Evolutionary conservation across 208 protist genomes (phyloP), one percentile per base, ranked within the genome.

Genomic region (Balamuthia mandrillaris): DNA sequence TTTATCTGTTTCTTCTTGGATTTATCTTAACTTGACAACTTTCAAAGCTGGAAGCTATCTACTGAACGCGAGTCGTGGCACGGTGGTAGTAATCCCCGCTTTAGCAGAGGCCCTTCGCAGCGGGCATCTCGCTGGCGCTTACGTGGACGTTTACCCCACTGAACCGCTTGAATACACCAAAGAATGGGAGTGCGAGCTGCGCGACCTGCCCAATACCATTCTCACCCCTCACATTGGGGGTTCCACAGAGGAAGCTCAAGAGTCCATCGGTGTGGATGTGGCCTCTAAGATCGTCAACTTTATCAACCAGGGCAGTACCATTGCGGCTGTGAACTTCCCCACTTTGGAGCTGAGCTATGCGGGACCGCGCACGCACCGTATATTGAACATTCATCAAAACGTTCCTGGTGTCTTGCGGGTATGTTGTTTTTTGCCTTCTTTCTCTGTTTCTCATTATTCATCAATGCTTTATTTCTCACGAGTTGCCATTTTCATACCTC

Each of bases 211-310:
- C n/a, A 98, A 98, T 63, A 95, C 95, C 12, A 96, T 98, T 85
- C 88, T 98, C 27, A 97, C 95, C 9, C 96, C 96, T 18, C 96
- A 98, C 87, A 95, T 98, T 56, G 96, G 95, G 21, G 96, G 96
- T 9, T 96, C 92, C 3, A 98, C 96, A 0, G 89, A 93, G 45
- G 96, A 97, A 82, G 96, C 96, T 10, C 96, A 98, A 88, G 87
- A 78, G 6, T 90, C 93, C 0, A 98, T 98, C 58, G 96, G 95
- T 24, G 35, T 89, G 24, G 96, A 97, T 77, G 95, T 98, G 16
- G 92, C 93, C 0, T 81, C 52, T n/a, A 89, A 94, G 10, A 88
- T 98, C 63, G 93, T 92, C 14, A 74, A 93, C 31, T 97, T 94
- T 85, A 92, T 97, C 35, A 97, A 92, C 21, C 87, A 42, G 14